Evolutionary conservation across 2,329 filamentous ascomycete species (phyloP).

Genomic region (Hymenoscyphus repandus): DNA sequence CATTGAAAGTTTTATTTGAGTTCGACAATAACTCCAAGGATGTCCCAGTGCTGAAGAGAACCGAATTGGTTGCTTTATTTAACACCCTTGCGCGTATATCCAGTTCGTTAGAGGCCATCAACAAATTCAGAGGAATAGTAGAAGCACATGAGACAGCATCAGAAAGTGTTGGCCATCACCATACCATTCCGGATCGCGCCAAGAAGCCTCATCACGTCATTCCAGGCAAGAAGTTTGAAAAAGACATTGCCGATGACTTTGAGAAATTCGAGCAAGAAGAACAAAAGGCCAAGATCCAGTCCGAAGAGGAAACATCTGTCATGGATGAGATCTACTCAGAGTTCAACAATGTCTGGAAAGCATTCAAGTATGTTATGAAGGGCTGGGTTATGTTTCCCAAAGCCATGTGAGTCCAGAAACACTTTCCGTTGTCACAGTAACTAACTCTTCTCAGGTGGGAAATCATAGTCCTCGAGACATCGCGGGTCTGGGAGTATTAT

Average conservation of each 20-base stretch:
- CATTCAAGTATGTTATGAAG: conserved; percentile 59
- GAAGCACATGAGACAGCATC: conserved; percentile 33
- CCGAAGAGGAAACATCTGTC: conserved; percentile 37
- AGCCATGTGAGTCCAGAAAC: conserved; percentile 55
- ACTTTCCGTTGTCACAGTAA: not conserved
- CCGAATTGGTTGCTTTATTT: conserved; percentile 88
- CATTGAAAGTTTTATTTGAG: conserved; percentile 93
- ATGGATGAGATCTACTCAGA: conserved; percentile 60
- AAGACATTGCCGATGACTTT: conserved; percentile 38
- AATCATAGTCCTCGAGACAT: conserved; percentile 48
- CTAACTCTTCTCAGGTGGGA: conserved; percentile 37
- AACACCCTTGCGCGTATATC: conserved; percentile 90
- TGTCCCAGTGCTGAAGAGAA: conserved; percentile 71
- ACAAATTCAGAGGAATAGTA: conserved; percentile 60
- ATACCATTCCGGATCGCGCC: conserved; percentile 24
- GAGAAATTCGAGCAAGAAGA: conserved; percentile 33
- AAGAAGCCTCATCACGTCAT: conserved; percentile 40
- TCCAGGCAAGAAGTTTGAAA: conserved; percentile 20
- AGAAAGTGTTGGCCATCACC: conserved; percentile 17
- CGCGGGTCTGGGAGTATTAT: conserved; percentile 56
- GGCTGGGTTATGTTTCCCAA: conserved; percentile 67
- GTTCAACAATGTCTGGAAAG: conserved; percentile 54
- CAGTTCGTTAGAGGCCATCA: conserved; percentile 70
- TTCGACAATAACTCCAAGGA: conserved; percentile 61
- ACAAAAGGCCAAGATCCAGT: conserved; percentile 23